Evolutionary conservation across 306 rosid species (phyloP).

Genomic region (Citrullus amarus): DNA sequence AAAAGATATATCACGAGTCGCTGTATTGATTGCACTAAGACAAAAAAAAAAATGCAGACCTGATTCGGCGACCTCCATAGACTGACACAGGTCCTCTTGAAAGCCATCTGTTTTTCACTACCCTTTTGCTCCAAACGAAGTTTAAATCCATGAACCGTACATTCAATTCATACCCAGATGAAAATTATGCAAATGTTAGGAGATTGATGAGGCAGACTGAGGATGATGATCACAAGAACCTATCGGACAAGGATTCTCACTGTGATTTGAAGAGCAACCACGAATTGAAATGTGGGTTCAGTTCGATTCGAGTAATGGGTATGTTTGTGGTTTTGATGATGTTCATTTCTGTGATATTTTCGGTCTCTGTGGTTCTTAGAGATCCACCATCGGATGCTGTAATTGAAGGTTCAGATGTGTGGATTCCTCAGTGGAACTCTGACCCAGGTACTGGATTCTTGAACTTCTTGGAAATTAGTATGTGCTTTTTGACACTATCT

Average conservation of each 20-base stretch:
- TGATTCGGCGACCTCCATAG: slow-evolving; percentile 3
- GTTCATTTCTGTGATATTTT: slow-evolving; percentile 59
- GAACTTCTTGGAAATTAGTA: neutral
- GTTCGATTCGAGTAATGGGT: slow-evolving; percentile 45
- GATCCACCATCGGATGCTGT: slow-evolving; percentile 73
- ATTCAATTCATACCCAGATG: slow-evolving; percentile 29
- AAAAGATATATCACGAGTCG: neutral
- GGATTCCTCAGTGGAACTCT: slow-evolving; percentile 15
- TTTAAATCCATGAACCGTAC: neutral
- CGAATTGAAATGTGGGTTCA: slow-evolving; percentile 22
- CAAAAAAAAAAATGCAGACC: neutral
- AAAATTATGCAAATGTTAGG: slow-evolving; percentile 22
- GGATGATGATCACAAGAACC: slow-evolving; percentile 19
- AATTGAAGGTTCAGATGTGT: slow-evolving; percentile 14
- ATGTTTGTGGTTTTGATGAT: slow-evolving; percentile 44
- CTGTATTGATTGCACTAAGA: neutral
- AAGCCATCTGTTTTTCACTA: slow-evolving; percentile 6
- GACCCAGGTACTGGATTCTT: slow-evolving; percentile 25
- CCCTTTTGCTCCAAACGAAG: neutral
- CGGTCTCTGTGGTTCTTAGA: slow-evolving; percentile 51
- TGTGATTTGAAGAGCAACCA: slow-evolving; percentile 17
- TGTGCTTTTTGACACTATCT: neutral
- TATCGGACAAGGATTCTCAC: slow-evolving; percentile 17
- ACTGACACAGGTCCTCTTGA: slow-evolving; percentile 5
- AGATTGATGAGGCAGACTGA: slow-evolving; percentile 50